These are phyloP conservation scores for Ustilago crameri DNA, from an alignment of 1,284 basidiomycete genomes.

Conservation along the genomic window DNA sequence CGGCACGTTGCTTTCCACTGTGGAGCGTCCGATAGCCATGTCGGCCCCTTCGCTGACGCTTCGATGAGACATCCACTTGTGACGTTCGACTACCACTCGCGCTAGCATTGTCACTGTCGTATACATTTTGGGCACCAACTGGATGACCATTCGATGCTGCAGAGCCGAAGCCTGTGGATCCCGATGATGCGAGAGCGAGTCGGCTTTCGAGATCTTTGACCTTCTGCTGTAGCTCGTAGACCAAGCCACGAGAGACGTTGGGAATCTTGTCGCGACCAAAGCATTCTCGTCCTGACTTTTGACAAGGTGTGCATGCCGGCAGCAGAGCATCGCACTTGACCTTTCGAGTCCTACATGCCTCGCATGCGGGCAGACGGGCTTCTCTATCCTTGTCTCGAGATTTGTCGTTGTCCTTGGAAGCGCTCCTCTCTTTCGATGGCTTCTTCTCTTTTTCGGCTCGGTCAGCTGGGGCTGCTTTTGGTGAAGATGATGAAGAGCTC, in stretches of 20 bases:
- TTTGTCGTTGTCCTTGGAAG: slow-evolving; percentile 21
- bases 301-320: slow-evolving; percentile 46
- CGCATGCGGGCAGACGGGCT: slow-evolving; percentile 40
- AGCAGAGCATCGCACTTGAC: slow-evolving; percentile 50
- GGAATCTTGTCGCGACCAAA: slow-evolving; percentile 42
- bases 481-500: slow-evolving; percentile 12
- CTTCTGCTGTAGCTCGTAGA: slow-evolving; percentile 47
- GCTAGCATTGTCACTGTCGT: slow-evolving; percentile 8
- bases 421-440: slow-evolving; percentile 8
- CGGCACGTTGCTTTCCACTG: slow-evolving; percentile 5
- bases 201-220: slow-evolving; percentile 41
- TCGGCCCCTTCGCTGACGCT: slow-evolving; percentile 18
- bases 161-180: not conserved
- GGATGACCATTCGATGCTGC: not conserved
- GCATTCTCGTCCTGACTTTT: slow-evolving; percentile 38
- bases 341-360: slow-evolving; percentile 38
- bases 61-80: not conserved
- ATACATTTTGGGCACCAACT: not conserved
- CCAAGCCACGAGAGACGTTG: slow-evolving; percentile 39
- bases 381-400: slow-evolving; percentile 29
- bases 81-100: slow-evolving; percentile 7
- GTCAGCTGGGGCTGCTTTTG: not conserved
- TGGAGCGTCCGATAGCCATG: slow-evolving; percentile 9
- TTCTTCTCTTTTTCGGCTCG: slow-evolving; percentile 15
- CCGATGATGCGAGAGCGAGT: slow-evolving; percentile 29